These are phyloP conservation scores for Jatropha multifida DNA, from an alignment of 441 rosid genomes.

Conservation along the genomic window DNA sequence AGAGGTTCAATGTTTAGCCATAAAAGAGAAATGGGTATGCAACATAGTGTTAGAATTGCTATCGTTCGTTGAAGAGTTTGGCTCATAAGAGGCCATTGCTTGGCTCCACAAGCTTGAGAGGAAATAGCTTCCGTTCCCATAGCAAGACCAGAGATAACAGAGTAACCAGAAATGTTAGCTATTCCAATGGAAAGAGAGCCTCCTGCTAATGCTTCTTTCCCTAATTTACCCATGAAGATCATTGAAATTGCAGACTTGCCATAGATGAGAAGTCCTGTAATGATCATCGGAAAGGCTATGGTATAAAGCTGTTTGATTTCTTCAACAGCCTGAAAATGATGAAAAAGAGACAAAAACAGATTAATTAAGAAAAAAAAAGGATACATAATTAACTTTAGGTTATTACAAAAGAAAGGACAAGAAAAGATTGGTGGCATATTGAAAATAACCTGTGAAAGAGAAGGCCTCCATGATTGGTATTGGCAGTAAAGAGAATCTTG, in stretches of 20 bases:
- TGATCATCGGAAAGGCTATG: constrained; percentile 70
- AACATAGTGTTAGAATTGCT: constrained; percentile 53
- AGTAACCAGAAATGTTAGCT: constrained; percentile 91
- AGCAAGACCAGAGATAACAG: constrained; percentile 84
- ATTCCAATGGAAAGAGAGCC: constrained; percentile 90
- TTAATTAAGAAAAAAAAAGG: no score
- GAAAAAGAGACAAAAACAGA: neutral
- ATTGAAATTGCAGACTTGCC: constrained; percentile 77
- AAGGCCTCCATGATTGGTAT: constrained; percentile 26
- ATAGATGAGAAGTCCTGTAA: constrained; percentile 77
- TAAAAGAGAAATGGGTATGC: constrained; percentile 64
- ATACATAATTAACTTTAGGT: neutral
- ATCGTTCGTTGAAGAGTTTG: constrained; percentile 79
- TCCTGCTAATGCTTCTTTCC: constrained; percentile 77
- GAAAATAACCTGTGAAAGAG: constrained; percentile 30
- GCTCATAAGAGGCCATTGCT: constrained; percentile 67
- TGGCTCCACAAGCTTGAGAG: constrained; percentile 90
- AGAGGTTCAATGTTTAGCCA: constrained; percentile 65
- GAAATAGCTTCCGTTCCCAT: constrained; percentile 89
- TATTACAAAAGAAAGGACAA: constrained; percentile 3
- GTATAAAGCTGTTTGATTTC: constrained; percentile 67
- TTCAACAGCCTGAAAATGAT: constrained; percentile 36
- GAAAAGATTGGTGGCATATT: neutral
- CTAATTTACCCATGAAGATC: constrained; percentile 80
- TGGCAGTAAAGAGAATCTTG: constrained; percentile 18